Percentiles rank a stretch among this genome's conserved stretches.
Conservation (phyloP, 352 stramenopile genomes). For the Phytophthora pluvialis region DNA sequence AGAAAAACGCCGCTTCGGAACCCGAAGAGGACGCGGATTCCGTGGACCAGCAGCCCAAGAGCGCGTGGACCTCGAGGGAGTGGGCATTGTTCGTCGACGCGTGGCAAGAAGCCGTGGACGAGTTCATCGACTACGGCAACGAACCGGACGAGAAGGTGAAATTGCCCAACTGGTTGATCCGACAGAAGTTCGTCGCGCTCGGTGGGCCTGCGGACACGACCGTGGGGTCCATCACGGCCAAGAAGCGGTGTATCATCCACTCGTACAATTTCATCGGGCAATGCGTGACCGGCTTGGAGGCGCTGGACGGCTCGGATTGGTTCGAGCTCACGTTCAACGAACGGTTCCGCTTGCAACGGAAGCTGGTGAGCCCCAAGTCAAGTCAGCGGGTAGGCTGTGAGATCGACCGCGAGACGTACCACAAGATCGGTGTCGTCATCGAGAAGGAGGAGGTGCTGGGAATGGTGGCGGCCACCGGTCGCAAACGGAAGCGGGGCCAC, state of each 20-base stretch:
- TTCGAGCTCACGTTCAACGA: conserved; percentile 41
- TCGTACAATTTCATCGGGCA: conserved; percentile 47
- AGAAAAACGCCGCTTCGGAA: conserved; percentile 8
- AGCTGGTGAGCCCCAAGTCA: conserved; percentile 40
- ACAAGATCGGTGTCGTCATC: conserved; percentile 35
- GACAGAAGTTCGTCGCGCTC: conserved; percentile 40
- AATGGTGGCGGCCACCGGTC: conserved; percentile 26
- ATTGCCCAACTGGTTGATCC: conserved; percentile 51
- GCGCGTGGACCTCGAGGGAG: conserved; percentile 31
- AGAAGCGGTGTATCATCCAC: conserved; percentile 44
- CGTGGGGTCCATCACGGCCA: conserved; percentile 44
- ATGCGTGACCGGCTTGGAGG: conserved; percentile 33
- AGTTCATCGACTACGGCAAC: conserved; percentile 42
- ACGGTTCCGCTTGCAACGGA: conserved; percentile 36
- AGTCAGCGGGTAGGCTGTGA: conserved; percentile 44
- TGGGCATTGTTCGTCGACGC: conserved; percentile 43
- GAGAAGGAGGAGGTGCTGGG: conserved; percentile 44
- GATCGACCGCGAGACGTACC: conserved; percentile 35
- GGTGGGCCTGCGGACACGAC: conserved; percentile 38
- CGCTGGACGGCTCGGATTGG: conserved; percentile 41
- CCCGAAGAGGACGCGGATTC: conserved; percentile 17
- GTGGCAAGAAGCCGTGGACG: conserved; percentile 44
- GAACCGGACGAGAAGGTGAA: conserved; percentile 42
- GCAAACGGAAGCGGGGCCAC: conserved; percentile 36
- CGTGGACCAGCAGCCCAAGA: conserved; percentile 4